Evolutionary conservation across 2,329 filamentous ascomycete genomes (phyloP).

Genomic region (Penicillium oxalicum): DNA sequence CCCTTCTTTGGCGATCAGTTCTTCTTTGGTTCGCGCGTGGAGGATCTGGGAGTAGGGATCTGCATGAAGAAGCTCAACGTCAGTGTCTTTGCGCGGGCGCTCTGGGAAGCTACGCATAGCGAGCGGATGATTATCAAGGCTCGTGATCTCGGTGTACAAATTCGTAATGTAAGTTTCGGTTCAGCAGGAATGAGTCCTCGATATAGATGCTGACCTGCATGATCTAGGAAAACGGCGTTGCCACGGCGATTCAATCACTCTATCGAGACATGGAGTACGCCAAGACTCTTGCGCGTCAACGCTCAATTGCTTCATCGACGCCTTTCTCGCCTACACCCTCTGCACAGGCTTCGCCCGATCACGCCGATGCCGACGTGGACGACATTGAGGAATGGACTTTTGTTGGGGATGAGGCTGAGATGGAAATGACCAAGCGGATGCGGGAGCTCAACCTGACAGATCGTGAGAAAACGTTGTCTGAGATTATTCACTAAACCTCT

Average conservation of each 20-base stretch:
- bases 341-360: slow-evolving; percentile 35
- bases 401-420: slow-evolving; percentile 59
- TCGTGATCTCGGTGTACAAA: slow-evolving; percentile 72
- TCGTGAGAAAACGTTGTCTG: slow-evolving; percentile 15
- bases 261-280: slow-evolving; percentile 96
- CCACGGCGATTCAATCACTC: slow-evolving; percentile 80
- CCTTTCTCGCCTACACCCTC: slow-evolving; percentile 30
- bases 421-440: slow-evolving; percentile 34
- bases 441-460: slow-evolving; percentile 28
- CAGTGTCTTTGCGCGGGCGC: slow-evolving; percentile 72
- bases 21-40: slow-evolving; percentile 85
- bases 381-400: slow-evolving; percentile 88
- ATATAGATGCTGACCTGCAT: slow-evolving; percentile 21
- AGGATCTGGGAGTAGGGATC: slow-evolving; percentile 88
- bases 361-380: slow-evolving; percentile 49
- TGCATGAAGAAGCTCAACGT: slow-evolving; percentile 84
- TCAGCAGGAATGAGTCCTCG: not conserved
- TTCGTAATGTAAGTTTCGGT: slow-evolving; percentile 63
- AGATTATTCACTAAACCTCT: slow-evolving; percentile 10
- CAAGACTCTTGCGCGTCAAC: slow-evolving; percentile 69
- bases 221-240: slow-evolving; percentile 77
- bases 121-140: slow-evolving; percentile 90
- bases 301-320: slow-evolving; percentile 31
- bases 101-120: slow-evolving; percentile 88
- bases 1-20: slow-evolving; percentile 98